Evolutionary conservation across 345 rosid genomes (phyloP), one percentile per base, ranked within the genome.

Genomic region (Camelina sativa): DNA sequence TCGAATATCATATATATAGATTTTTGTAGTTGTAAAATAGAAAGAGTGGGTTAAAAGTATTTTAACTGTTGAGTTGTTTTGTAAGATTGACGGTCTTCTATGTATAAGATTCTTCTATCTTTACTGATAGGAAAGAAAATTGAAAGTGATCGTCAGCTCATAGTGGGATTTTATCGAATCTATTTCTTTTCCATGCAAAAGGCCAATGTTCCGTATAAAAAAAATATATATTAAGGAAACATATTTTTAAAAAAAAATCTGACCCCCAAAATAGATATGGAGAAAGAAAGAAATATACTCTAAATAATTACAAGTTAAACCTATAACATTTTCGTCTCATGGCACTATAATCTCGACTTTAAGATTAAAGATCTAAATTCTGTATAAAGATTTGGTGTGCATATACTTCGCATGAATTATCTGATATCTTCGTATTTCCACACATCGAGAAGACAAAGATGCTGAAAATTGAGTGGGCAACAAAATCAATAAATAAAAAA

Each of bases 371-470:
- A 12, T 40, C 7, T 43, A 13, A 43, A 43, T 4, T 43, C 6
- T 43, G 0, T 41, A 41, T 8, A 35, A 7, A 35, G 9, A 8
- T 35, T 35, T 2, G 11, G 5, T 40, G 43, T 40, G 43, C 40
- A 38, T 0, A 8, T 38, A 38, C 9, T 38, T 38, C 43, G 37
- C 37, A 7, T 13, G 60, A 32, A 28, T 2, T 9, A 13, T 55
- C 12, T 54, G 60, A 28, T 43, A 15, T 13, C 32, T 72, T 40
- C 16, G 54, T 28, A 8, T 30, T 20, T 68, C 56, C 79, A 68
- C 19, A 62, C 60, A 69, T 76, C 71, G 75, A 76, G 80, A 76
- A 76, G 80, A 76, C 80, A 62, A 76, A 76, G 71, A 76, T 76
- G 59, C 80, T 76, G 60, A 69, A 35, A 13, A 62, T 54, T 54